Evolutionary conservation across 148 eudicot genomes (phyloP).

Genomic region (Camellia sinensis): DNA sequence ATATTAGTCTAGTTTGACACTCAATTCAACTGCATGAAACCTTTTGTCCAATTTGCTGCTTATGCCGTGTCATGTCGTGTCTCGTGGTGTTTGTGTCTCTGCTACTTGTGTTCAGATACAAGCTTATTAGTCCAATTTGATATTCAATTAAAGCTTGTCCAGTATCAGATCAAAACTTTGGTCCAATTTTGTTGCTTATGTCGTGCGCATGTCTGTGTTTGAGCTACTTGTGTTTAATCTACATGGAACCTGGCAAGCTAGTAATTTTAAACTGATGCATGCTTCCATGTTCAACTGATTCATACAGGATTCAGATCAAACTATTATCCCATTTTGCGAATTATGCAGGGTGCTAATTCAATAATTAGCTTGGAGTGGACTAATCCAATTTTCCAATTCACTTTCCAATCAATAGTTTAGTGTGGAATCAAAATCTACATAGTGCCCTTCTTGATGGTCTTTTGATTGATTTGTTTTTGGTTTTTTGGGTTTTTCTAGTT

Average conservation of each 20-base stretch:
- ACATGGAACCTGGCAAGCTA: background rate
- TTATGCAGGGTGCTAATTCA: conserved; percentile 7
- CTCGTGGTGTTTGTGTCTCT: too few species aligned
- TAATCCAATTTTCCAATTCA: background rate
- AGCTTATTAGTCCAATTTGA: background rate
- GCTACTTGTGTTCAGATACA: too few species aligned
- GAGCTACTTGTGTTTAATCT: too few species aligned
- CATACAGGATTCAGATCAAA: background rate
- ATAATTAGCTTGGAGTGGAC: background rate
- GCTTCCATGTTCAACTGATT: background rate
- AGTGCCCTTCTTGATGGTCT: background rate
- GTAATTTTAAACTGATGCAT: background rate
- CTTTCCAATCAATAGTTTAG: background rate
- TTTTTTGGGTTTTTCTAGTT: conserved; percentile 38
- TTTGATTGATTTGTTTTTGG: background rate
- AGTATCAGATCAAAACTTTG: background rate
- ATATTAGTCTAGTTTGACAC: too few species aligned
- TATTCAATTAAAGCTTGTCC: background rate
- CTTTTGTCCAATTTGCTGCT: background rate
- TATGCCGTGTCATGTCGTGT: too few species aligned
- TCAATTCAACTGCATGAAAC: background rate
- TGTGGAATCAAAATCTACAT: background rate
- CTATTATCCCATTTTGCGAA: background rate
- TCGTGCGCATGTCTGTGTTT: too few species aligned
- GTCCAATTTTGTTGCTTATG: background rate